A percentile compares a stretch with the other conserved stretches of the same genome.
Evolutionary conservation across 192 early-diverging fungal genomes (phyloP).

Genomic region (Coemansia sp.): DNA sequence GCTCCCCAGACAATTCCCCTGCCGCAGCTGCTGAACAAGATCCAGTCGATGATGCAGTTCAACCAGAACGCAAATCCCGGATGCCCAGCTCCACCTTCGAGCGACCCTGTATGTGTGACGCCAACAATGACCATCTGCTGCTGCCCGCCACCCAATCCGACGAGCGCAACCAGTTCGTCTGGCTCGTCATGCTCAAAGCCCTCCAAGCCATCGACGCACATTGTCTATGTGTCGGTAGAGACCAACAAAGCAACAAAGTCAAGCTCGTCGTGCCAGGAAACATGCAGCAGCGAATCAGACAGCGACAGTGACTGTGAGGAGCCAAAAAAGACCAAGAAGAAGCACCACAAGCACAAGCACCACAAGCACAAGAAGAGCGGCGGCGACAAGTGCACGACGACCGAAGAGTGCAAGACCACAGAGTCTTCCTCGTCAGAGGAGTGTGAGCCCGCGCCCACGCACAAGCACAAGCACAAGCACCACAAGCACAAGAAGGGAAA

Average conservation of each 20-base stretch:
- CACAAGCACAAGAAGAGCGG: background rate
- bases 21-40: slow-evolving; percentile 37
- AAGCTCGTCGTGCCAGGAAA: background rate
- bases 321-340: slow-evolving; percentile 22
- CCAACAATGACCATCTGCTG: slow-evolving; percentile 6
- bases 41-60: slow-evolving; percentile 25
- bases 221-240: slow-evolving; percentile 43
- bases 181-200: background rate
- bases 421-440: background rate
- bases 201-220: slow-evolving; percentile 27
- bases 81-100: background rate
- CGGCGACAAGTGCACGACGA: slow-evolving; percentile 1
- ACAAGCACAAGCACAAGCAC: slow-evolving; percentile 36
- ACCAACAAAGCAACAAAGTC: slow-evolving; percentile 19
- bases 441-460: slow-evolving; percentile 15
- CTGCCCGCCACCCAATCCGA: background rate
- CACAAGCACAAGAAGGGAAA: slow-evolving; percentile 27
- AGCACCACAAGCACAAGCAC: slow-evolving; percentile 16
- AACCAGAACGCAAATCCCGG: slow-evolving; percentile 4
- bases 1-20: slow-evolving; percentile 33
- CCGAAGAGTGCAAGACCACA: slow-evolving; percentile 5
- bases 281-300: slow-evolving; percentile 10
- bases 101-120: slow-evolving; percentile 7
- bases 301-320: slow-evolving; percentile 16
- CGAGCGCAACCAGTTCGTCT: no score